Base-by-base conservation (phyloP, 1,139 yeast species). In the Magnusiomyces suaveolens region DNA sequence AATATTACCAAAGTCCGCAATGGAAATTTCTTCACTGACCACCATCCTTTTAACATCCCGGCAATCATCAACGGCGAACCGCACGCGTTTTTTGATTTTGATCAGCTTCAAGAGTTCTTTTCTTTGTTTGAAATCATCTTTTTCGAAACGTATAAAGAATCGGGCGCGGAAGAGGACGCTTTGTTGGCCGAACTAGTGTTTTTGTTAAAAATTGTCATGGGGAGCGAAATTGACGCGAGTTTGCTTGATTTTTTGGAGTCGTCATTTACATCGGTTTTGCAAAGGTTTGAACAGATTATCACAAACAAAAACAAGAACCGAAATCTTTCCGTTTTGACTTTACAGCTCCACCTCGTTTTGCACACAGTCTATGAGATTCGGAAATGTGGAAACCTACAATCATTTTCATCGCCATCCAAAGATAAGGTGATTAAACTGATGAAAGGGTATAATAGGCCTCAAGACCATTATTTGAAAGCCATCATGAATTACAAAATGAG, bases 1-100 rank as follows among this genome's bases (percentile, higher is more conserved):
- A 46, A 46, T 20, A 46, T 46, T 26, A 18, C 48, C 36, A 46
- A 46, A 46, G 36, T 32, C n/a, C 36, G 48, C 8, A 21, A 21
- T 20, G 44, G 44, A 4, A 21, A 21, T 6, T 41, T 41, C 25
- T 20, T 41, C 25, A 18, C 23, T 4, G 44, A 41, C 25, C 23
- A 41, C 18, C 4, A 6, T 3, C 44, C 44, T 3, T 41, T 41
- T 25, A 41, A 41, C 44, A 41, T 41, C 16, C 44, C 44, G 3
- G 44, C 44, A 4, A 41, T 41, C 10, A 41, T 41, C 16, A 21
- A 21, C 6, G 44, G 44, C 20, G 44, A 41, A n/a, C 44, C 44
- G 4, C 43, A 38, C 4, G 43, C 43, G 2, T 44, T 25, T 16
- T 24, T 23, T 18, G 24, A 44, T 16, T 44, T 44, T 24, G 20